phyloP scores from a whole-genome alignment of 345 rosid genomes.

The Geranium brycei region DNA sequence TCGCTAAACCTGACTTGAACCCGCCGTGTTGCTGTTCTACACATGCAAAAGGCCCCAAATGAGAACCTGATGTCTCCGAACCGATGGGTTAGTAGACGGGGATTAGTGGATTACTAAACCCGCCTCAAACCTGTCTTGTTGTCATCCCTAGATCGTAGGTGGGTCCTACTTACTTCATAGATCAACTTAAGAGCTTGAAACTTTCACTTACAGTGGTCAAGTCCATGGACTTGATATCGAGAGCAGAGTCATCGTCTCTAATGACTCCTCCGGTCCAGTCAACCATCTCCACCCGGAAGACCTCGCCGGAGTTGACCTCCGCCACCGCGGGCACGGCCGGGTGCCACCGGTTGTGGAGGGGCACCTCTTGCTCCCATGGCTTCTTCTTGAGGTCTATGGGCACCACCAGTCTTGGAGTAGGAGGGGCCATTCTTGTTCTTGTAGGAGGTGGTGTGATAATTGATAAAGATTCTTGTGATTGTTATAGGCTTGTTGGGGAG shows the following conservation, averaged over 20 bases:
- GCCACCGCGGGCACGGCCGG: slow-evolving; percentile 49
- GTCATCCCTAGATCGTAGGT: no score
- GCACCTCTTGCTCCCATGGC: slow-evolving; percentile 51
- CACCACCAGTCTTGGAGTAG: slow-evolving; percentile 40
- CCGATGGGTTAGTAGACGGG: no score
- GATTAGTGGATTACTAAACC: no score
- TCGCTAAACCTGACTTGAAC: no score
- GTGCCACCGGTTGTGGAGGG: slow-evolving; percentile 78
- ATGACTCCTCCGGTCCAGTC: slow-evolving; percentile 58
- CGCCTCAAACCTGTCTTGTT: no score
- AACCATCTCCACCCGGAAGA: slow-evolving; percentile 55
- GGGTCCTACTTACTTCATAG: no score
- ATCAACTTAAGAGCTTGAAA: not conserved
- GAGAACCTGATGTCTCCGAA: no score
- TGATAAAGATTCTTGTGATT: no score
- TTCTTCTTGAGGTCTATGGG: slow-evolving; percentile 54
- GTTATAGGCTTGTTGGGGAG: no score
- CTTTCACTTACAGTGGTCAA: slow-evolving; percentile 39
- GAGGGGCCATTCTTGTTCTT: slow-evolving; percentile 35
- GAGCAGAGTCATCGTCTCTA: slow-evolving; percentile 48
- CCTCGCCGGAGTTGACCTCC: slow-evolving; percentile 34
- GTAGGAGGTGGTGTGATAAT: not conserved
- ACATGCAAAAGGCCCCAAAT: no score
- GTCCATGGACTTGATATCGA: slow-evolving; percentile 37
- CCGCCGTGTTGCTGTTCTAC: no score